phyloP scores from a whole-genome alignment of 2,329 filamentous ascomycete species.

The Dothideomycetes sp. region DNA sequence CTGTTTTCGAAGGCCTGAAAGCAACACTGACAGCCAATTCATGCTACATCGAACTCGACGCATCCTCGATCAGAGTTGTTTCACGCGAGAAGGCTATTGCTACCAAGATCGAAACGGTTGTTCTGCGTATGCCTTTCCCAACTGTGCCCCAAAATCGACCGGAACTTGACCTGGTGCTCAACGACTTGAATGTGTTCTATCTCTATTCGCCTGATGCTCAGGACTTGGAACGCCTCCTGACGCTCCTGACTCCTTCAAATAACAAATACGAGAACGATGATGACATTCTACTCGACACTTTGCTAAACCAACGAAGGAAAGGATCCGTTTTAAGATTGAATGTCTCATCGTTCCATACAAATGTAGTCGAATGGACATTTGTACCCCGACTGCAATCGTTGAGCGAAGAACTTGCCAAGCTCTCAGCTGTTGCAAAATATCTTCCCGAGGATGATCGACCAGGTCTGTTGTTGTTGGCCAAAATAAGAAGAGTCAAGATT shows the following conservation, averaged over 20 bases:
- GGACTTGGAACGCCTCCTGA: constrained; percentile 73
- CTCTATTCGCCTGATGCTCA: constrained; percentile 62
- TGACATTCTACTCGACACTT: constrained; percentile 88
- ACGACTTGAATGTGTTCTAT: constrained; percentile 63
- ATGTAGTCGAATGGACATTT: constrained; percentile 54
- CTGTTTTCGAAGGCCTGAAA: constrained; percentile 67
- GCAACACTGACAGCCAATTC: constrained; percentile 68
- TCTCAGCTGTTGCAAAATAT: constrained; percentile 87
- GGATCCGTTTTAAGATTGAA: constrained; percentile 69
- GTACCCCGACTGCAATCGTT: constrained; percentile 61
- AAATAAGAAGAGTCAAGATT: constrained; percentile 55
- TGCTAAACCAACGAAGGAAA: constrained; percentile 76
- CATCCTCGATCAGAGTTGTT: constrained; percentile 73
- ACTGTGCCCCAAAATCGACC: constrained; percentile 38
- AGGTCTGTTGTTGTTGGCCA: constrained; percentile 66
- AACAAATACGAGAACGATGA: constrained; percentile 83
- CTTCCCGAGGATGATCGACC: constrained; percentile 91
- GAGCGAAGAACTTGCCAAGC: constrained; percentile 66
- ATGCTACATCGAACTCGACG: constrained; percentile 64
- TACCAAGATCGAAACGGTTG: constrained; percentile 64
- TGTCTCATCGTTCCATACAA: constrained; percentile 54
- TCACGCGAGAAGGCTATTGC: constrained; percentile 64
- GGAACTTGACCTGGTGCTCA: constrained; percentile 45
- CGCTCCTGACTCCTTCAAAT: constrained; percentile 83
- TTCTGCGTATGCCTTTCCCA: constrained; percentile 56